Evolutionary conservation across 306 rosid genomes (phyloP), one percentile per base, ranked within the genome.

Genomic region (Gynostemma pentaphyllum): DNA sequence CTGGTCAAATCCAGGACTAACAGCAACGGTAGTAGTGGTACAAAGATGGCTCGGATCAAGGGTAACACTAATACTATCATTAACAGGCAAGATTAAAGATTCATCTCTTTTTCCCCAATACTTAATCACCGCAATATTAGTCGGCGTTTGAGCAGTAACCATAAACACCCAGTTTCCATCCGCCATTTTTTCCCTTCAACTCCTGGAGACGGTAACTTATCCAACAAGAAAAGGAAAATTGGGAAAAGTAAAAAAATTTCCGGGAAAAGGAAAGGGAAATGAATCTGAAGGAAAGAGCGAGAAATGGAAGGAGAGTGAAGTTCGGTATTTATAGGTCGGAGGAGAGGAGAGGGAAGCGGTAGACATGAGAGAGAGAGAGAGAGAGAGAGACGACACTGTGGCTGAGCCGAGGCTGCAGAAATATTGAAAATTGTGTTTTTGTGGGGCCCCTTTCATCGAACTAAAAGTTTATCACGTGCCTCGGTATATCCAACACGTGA

Each of bases 31-130:
- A 79, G 99, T 92, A 37, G 88, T 92, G 5, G 99, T 88, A 64
- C 99, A 92, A 48, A 92, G 94, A 54, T 92, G 96, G 45, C 8
- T 68, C 18, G 96, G 99, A 75, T 92, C 99, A 72, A 92, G 96
- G 46, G 99, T 92, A 7, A 88, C 95, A 52, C 99, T 92, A 62
- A 88, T 92, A 59, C 99, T 92, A 66, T 92, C 99, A 48, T 92
- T 92, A 6, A 92, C 87, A 1, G 99, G 96, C 72, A 92, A 70
- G 70, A 92, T 88, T 5, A 92, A 82, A 50, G 74, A 74, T 71
- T 92, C 99, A 52, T 92, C 96, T 41, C 99, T 80, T 79, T 92
- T 92, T 0, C 99, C 99, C 99, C 99, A 92, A 70, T 92, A 92
- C 77, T 92, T 92, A 57, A 92, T 92, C 24, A 92, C 99, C 14